phyloP scores from a whole-genome alignment of 306 rosid species.

The Glycyrrhiza uralensis region DNA sequence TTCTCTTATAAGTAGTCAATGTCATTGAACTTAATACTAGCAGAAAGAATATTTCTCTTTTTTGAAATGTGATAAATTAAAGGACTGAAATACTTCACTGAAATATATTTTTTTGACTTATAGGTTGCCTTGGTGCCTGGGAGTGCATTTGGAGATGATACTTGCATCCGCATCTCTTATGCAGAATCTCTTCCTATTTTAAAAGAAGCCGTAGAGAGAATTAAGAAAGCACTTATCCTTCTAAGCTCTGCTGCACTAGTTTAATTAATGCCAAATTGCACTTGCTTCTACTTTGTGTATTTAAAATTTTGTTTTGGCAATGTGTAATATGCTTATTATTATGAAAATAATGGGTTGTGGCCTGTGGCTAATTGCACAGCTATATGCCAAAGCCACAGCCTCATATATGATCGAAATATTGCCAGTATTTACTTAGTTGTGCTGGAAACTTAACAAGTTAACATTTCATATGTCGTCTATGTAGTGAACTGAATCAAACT shows the following conservation, averaged over 20 bases:
- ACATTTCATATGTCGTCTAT: neutral
- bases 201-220: conserved; percentile 80
- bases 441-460: neutral
- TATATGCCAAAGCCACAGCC: neutral
- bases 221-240: conserved; percentile 58
- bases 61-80: no score
- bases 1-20: neutral
- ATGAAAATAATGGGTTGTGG: neutral
- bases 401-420: neutral
- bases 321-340: no score
- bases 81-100: no score
- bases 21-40: no score
- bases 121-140: conserved; percentile 95
- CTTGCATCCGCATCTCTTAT: conserved; percentile 84
- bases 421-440: neutral
- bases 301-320: no score
- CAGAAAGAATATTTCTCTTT: no score
- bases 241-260: conserved; percentile 49
- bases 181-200: conserved; percentile 80
- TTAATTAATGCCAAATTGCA: conserved; percentile 32
- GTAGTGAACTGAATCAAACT: neutral
- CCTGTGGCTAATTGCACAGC: neutral
- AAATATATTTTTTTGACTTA: no score
- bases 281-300: neutral
- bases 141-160: conserved; percentile 85